phyloP scores from a whole-genome alignment of 805 yeast species.

The Huiozyma sinensis region DNA sequence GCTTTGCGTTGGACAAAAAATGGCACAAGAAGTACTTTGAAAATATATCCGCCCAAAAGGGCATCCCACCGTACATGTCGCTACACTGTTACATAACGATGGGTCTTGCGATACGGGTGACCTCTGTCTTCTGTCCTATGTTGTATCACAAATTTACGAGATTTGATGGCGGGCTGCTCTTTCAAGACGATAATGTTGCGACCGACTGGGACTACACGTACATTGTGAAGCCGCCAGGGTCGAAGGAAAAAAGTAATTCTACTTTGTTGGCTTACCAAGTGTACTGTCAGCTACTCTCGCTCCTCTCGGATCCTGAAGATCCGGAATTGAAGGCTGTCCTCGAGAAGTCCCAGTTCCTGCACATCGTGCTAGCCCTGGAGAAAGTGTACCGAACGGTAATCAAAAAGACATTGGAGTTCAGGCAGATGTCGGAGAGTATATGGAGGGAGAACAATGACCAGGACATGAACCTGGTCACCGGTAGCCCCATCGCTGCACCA shows the following conservation, averaged over 20 bases:
- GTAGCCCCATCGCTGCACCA: not conserved
- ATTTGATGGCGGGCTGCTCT: slow-evolving; percentile 1
- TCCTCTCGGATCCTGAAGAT: slow-evolving; percentile 3
- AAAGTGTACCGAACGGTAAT: slow-evolving; percentile 11
- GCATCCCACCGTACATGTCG: slow-evolving; percentile 15
- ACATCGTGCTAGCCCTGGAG: slow-evolving; percentile 7
- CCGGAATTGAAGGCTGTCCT: slow-evolving; percentile 2
- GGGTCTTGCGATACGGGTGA: slow-evolving; percentile 6
- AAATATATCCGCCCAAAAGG: not conserved
- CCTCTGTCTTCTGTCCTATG: slow-evolving; percentile 3
- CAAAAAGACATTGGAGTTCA: slow-evolving; percentile 12
- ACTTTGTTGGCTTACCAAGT: slow-evolving; percentile 2
- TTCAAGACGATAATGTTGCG: not conserved
- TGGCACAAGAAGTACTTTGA: slow-evolving; percentile 5
- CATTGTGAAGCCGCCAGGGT: not conserved
- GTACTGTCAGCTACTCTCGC: slow-evolving; percentile 8
- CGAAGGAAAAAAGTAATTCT: no score
- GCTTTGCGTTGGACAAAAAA: slow-evolving; percentile 10
- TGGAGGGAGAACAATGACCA: slow-evolving; percentile 6
- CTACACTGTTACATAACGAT: not conserved
- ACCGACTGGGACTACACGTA: slow-evolving; percentile 1
- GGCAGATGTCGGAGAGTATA: slow-evolving; percentile 10
- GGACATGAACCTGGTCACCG: not conserved
- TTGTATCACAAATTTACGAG: slow-evolving; percentile 4
- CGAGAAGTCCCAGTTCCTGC: slow-evolving; percentile 7